Evolutionary conservation across 106 monocot genomes (phyloP).

Genomic region (Apostasia shenzhenica): DNA sequence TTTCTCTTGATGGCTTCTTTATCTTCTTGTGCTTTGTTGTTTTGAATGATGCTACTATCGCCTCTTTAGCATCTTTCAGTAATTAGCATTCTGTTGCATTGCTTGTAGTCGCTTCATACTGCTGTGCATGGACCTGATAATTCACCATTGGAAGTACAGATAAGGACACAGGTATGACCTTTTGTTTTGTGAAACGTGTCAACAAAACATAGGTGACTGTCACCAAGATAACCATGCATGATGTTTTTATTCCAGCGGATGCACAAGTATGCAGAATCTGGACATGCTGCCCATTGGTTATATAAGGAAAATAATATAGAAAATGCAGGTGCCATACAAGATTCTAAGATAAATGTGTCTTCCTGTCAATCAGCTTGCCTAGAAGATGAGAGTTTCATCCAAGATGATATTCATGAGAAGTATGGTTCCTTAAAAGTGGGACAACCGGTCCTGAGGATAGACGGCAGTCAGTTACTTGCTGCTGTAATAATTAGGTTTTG

Average conservation of each 20-base stretch:
- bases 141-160: constrained; percentile 88
- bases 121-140: constrained; percentile 84
- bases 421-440: constrained; percentile 73
- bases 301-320: constrained; percentile 73
- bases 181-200: not conserved
- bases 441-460: constrained; percentile 85
- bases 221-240: not conserved
- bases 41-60: not conserved
- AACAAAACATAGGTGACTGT: not conserved
- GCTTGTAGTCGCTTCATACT: constrained; percentile 88
- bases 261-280: constrained; percentile 89
- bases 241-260: constrained; percentile 36
- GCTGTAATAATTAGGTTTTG: constrained; percentile 76
- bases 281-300: constrained; percentile 93
- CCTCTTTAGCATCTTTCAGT: not conserved
- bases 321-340: constrained; percentile 10
- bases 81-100: not conserved
- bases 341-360: constrained; percentile 29
- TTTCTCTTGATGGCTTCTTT: not conserved
- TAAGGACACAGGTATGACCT: constrained; percentile 74
- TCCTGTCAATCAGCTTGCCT: constrained; percentile 31
- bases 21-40: not conserved
- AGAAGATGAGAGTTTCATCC: constrained; percentile 38
- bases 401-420: constrained; percentile 41
- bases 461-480: constrained; percentile 82